These are phyloP conservation scores for Hymenoscyphus albidus DNA, from an alignment of 2,329 filamentous ascomycete genomes.

Conservation along the genomic window DNA sequence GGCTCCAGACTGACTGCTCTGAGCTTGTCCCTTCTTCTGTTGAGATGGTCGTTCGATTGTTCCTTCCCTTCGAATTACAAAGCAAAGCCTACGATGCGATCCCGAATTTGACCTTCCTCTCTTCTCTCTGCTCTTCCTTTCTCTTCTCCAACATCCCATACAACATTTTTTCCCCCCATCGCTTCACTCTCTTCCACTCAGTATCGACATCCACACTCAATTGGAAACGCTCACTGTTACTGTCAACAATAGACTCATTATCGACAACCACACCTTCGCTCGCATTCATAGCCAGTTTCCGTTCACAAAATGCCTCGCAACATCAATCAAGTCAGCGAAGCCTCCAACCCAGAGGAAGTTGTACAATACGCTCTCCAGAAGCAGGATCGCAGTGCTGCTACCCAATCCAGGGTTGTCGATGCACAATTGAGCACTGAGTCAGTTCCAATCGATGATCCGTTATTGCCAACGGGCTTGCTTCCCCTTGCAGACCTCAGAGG, in stretches of 20 bases:
- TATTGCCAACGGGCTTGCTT: not conserved
- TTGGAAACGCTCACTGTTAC: not conserved
- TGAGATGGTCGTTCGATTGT: not conserved
- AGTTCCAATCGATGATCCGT: not conserved
- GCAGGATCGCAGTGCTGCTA: not conserved
- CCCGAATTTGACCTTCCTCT: not conserved
- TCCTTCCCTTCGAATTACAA: not conserved
- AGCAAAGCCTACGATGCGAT: not conserved
- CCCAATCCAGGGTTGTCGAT: not conserved
- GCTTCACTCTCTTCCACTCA: not conserved
- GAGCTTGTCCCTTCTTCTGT: no score
- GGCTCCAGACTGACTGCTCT: no score
- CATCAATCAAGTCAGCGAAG: not conserved
- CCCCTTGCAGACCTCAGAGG: not conserved
- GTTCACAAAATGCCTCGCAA: not conserved
- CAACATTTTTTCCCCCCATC: not conserved
- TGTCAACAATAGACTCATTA: not conserved
- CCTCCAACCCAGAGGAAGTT: not conserved
- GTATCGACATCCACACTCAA: not conserved
- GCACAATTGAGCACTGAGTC: not conserved
- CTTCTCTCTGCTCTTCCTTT: not conserved
- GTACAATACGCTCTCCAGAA: not conserved
- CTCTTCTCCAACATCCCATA: not conserved
- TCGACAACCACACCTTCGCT: not conserved
- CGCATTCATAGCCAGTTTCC: not conserved